These are phyloP conservation scores for Zasmidium angulare DNA, from an alignment of 2,329 filamentous ascomycete genomes.

Conservation along the genomic window DNA sequence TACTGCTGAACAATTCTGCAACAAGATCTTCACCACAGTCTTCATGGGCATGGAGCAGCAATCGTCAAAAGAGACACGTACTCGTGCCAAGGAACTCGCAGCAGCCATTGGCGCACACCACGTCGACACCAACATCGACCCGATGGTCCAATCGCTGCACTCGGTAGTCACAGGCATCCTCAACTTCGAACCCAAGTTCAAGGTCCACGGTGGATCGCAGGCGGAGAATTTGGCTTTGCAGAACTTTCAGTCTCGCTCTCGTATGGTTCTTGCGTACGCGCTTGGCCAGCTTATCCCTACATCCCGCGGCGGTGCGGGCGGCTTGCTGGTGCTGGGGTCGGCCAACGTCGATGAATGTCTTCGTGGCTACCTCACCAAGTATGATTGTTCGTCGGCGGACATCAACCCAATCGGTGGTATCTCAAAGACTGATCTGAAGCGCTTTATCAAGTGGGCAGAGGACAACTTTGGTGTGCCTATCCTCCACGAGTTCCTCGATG, in stretches of 20 bases:
- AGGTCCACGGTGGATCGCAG: slow-evolving; percentile 60
- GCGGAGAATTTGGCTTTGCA: slow-evolving; percentile 66
- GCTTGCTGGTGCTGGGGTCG: slow-evolving; percentile 65
- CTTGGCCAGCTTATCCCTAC: slow-evolving; percentile 65
- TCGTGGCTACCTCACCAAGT: slow-evolving; percentile 68
- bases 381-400: slow-evolving; percentile 58
- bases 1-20: slow-evolving; percentile 61
- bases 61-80: slow-evolving; percentile 65
- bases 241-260: slow-evolving; percentile 64
- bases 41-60: slow-evolving; percentile 70
- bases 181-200: slow-evolving; percentile 61
- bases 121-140: slow-evolving; percentile 71
- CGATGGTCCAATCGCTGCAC: slow-evolving; percentile 60
- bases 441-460: slow-evolving; percentile 67
- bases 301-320: slow-evolving; percentile 58
- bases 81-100: slow-evolving; percentile 62
- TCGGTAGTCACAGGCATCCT: slow-evolving; percentile 60
- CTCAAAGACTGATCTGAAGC: slow-evolving; percentile 67
- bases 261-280: slow-evolving; percentile 66
- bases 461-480: slow-evolving; percentile 62
- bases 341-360: slow-evolving; percentile 65
- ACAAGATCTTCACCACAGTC: slow-evolving; percentile 60
- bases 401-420: slow-evolving; percentile 65
- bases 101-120: slow-evolving; percentile 69
- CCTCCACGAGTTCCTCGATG: slow-evolving; percentile 64